These are phyloP conservation scores for Debaryomyces castellii DNA, from an alignment of 805 yeast species.

Conservation along the genomic window DNA sequence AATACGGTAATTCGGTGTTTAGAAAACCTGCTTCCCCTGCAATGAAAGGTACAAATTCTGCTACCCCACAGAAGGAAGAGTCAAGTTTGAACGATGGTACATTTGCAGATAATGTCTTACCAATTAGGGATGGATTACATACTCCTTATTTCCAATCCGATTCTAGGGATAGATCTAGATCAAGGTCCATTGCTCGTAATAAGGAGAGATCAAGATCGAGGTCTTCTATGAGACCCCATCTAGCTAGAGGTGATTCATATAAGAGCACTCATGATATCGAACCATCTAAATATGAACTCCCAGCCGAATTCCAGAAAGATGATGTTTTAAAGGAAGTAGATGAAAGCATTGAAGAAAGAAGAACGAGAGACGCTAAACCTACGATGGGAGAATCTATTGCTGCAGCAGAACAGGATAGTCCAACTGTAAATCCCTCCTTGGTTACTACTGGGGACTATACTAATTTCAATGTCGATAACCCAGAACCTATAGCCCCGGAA, in stretches of 20 bases:
- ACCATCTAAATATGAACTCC: conserved; percentile 43
- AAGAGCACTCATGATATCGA: conserved; percentile 54
- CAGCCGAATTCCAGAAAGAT: conserved; percentile 31
- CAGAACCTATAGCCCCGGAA: conserved; percentile 12
- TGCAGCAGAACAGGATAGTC: conserved; percentile 32
- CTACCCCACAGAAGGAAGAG: not conserved
- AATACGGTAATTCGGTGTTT: not conserved
- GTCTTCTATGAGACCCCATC: conserved; percentile 49
- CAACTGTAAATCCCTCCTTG: conserved; percentile 34
- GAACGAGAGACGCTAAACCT: conserved; percentile 39
- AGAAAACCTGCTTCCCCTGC: conserved; percentile 2
- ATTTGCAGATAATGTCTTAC: not conserved
- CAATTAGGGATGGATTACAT: conserved; percentile 22
- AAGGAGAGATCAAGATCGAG: conserved; percentile 21
- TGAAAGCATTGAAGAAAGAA: conserved; percentile 29
- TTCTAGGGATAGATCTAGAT: conserved; percentile 32
- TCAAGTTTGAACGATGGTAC: not conserved
- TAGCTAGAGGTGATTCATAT: conserved; percentile 78
- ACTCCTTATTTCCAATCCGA: conserved; percentile 36
- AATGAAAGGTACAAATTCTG: not conserved
- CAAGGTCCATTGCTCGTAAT: conserved; percentile 1
- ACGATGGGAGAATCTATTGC: conserved; percentile 47
- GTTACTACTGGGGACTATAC: conserved; percentile 48
- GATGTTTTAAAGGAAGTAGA: conserved; percentile 20
- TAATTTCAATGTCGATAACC: conserved; percentile 42